phyloP scores from a whole-genome alignment of 208 protist genomes.

The Entamoeba invadens region DNA sequence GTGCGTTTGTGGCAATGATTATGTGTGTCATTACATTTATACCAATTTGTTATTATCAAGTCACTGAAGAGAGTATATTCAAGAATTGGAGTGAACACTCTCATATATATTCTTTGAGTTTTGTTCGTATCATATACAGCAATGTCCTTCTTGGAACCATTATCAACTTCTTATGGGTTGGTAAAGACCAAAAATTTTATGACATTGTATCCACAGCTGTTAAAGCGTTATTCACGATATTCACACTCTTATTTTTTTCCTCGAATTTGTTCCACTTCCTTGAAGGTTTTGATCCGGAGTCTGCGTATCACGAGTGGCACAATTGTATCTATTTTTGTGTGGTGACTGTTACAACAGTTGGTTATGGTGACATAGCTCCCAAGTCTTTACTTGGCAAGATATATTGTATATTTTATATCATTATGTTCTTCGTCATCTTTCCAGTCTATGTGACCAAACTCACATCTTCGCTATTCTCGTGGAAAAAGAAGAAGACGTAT shows the following conservation, averaged over 20 bases:
- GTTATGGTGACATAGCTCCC: background rate
- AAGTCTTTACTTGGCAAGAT: background rate
- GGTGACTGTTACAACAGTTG: background rate
- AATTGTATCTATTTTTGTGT: background rate
- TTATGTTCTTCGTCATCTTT: background rate
- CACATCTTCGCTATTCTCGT: background rate
- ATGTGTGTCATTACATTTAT: background rate
- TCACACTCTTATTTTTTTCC: background rate
- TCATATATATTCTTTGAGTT: background rate
- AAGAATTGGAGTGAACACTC: background rate
- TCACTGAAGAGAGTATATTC: background rate
- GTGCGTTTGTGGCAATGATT: background rate
- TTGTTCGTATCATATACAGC: background rate
- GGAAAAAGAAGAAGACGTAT: background rate
- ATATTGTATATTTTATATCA: background rate
- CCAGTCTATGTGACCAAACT: background rate
- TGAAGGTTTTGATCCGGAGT: background rate
- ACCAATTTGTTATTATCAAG: background rate
- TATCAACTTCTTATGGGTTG: background rate
- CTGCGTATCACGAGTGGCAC: background rate
- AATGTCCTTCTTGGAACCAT: background rate
- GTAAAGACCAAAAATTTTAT: background rate
- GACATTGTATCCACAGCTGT: background rate
- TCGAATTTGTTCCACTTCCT: background rate
- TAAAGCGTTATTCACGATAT: background rate